These are phyloP conservation scores for Oemleria cerasiformis DNA, from an alignment of 306 rosid genomes.

Conservation along the genomic window DNA sequence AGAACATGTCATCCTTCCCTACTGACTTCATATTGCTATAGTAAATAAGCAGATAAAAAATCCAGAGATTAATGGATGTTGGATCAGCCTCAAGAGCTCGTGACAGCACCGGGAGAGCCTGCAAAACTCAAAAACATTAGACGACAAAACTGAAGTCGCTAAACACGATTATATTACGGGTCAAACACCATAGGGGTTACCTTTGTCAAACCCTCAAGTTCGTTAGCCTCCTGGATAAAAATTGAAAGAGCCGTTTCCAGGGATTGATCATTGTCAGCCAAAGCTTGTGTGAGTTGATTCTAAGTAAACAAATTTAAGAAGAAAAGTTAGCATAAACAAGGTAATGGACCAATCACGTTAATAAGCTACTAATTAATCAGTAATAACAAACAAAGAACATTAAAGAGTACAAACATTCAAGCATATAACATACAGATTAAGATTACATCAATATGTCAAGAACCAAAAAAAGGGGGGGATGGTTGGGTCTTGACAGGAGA, in stretches of 20 bases:
- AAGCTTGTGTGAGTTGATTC: slow-evolving; percentile 63
- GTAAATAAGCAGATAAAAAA: slow-evolving; percentile 73
- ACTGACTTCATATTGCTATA: slow-evolving; percentile 54
- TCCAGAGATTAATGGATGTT: slow-evolving; percentile 63
- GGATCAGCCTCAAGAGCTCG: slow-evolving; percentile 80
- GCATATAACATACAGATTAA: not conserved
- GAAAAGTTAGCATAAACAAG: slow-evolving; percentile 31
- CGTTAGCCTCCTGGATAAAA: slow-evolving; percentile 70
- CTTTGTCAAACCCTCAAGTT: slow-evolving; percentile 68
- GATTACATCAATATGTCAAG: not conserved
- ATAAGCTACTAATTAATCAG: not conserved
- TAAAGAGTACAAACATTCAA: slow-evolving; percentile 19
- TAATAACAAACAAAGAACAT: slow-evolving; percentile 12
- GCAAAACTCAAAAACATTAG: slow-evolving; percentile 35
- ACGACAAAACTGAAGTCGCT: slow-evolving; percentile 11
- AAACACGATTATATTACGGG: slow-evolving; percentile 8
- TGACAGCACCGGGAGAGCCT: slow-evolving; percentile 80
- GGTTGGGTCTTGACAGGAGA: slow-evolving; percentile 1
- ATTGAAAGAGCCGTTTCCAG: slow-evolving; percentile 76
- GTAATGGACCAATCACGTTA: slow-evolving; percentile 6
- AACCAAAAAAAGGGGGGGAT: not conserved
- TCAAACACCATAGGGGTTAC: slow-evolving; percentile 33
- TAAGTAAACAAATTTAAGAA: slow-evolving; percentile 33
- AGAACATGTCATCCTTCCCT: slow-evolving; percentile 87
- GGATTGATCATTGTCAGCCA: slow-evolving; percentile 65